Evolutionary conservation across 768 basidiomycete species (phyloP), one percentile per base, ranked within the genome.

Genomic region (Cantharellus anzutake): DNA sequence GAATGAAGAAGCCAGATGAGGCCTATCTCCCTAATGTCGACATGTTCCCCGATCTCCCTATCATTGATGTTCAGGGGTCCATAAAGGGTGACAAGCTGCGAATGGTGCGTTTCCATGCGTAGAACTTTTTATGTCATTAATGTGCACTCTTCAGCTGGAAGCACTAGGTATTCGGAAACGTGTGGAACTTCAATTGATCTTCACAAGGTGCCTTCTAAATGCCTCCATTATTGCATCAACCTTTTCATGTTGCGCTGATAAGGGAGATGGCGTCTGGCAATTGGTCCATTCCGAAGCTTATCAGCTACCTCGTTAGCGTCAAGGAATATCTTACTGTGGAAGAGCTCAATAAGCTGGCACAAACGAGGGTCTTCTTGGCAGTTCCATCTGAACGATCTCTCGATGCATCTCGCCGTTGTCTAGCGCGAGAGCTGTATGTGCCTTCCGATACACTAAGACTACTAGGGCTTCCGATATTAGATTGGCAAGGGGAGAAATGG

Each of bases 141-240:
- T 51, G 37, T 39, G 7, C 74, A 61, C 62, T 73, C n/a, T 14
- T 41, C 7, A 89, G 2, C 70, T 91, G 3, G 73, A 78, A 38
- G 78, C 76, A 2, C 71, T 97, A 0, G 94, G 91, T 5, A 88
- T 97, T 5, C 79, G 90, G 16, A 88, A 82, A 67, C 91, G 93
- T 63, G 90, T 97, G 4, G 87, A 97, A 61, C 74, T 97, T 2
- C 92, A 97, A 68, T 73, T 96, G 2, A 78, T 99, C n/a, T 99
- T 99, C 67, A 80, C 84, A 59, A 77, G 92, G 83, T 86, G 58
- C 56, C 74, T 64, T 11, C 52, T 55, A 11, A 37, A 14, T 48
- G 14, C 11, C 7, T 55, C 11, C 14, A 14, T 11, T 55, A 14
- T 55, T 35, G 52, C 52, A 38, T 37, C 52, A 59, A 16, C 3